These are phyloP conservation scores for Neopestalotiopsis sp. DNA, from an alignment of 2,329 filamentous ascomycete genomes.

Conservation along the genomic window DNA sequence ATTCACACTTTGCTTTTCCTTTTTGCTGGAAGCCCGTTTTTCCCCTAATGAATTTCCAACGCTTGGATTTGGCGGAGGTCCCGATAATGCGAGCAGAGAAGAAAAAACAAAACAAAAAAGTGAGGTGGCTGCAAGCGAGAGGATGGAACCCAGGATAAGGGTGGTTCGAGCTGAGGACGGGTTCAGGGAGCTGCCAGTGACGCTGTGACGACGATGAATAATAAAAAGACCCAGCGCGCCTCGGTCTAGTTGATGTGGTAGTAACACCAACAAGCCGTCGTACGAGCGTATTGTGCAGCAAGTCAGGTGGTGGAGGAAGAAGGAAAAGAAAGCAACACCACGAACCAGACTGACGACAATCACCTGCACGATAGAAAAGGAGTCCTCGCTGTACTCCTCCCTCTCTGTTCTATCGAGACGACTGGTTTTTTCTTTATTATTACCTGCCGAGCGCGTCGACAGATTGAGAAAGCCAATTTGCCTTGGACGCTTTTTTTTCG, in stretches of 20 bases:
- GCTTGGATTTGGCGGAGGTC: background rate
- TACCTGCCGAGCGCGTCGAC: background rate
- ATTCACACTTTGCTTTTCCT: background rate
- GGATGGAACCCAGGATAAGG: background rate
- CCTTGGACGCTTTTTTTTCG: background rate
- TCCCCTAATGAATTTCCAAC: background rate
- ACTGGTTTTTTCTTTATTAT: background rate
- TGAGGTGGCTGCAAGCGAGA: background rate
- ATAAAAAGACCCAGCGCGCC: background rate
- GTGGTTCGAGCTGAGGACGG: background rate
- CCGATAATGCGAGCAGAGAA: background rate
- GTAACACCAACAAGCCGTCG: too few relatives aligned
- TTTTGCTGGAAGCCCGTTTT: background rate
- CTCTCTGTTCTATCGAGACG: too few relatives aligned
- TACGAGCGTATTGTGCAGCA: too few relatives aligned
- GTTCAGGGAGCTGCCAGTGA: background rate
- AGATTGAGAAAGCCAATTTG: constrained; percentile 1
- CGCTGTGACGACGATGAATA: background rate
- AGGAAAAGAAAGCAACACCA: constrained; percentile 4
- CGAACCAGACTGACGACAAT: constrained; percentile 9
- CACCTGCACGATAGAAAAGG: constrained; percentile 8
- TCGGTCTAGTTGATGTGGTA: background rate
- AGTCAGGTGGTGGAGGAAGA: background rate
- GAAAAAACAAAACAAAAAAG: background rate
- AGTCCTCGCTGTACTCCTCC: background rate